Conservation (phyloP, 2,329 filamentous ascomycete genomes). For the Knufia petricola region DNA sequence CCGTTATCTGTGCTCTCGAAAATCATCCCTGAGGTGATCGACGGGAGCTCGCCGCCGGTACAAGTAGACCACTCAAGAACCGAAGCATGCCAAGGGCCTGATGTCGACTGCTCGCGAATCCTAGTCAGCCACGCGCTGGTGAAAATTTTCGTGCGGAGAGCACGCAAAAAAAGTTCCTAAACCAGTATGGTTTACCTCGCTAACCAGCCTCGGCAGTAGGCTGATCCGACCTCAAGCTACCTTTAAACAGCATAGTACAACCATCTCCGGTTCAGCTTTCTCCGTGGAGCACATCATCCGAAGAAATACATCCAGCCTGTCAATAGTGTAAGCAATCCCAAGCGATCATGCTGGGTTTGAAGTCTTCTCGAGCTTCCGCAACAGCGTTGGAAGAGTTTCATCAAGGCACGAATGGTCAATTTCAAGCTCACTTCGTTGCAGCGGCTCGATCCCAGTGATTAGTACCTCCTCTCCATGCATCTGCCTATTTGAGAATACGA, state of each 20-base stretch:
- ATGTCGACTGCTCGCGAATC: neutral
- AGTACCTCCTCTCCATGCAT: no score
- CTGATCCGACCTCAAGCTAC: slow-evolving; percentile 22
- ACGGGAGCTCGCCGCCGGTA: neutral
- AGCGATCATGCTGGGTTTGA: neutral
- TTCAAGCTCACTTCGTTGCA: no score
- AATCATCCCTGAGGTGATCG: neutral
- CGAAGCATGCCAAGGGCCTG: slow-evolving; percentile 3
- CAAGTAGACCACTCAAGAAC: neutral
- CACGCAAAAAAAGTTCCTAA: slow-evolving; percentile 1
- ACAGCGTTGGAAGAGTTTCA: no score
- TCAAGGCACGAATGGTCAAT: no score
- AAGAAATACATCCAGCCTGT: neutral
- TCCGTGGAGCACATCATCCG: slow-evolving; percentile 16
- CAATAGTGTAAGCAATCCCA: neutral
- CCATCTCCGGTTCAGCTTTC: slow-evolving; percentile 15
- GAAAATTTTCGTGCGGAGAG: slow-evolving; percentile 10
- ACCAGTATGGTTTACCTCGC: slow-evolving; percentile 9
- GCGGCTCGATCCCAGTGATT: no score
- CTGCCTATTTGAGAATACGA: no score
- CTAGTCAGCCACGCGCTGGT: slow-evolving; percentile 3
- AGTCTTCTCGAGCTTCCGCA: no score
- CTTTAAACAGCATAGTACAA: slow-evolving; percentile 17
- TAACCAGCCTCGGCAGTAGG: slow-evolving; percentile 6
- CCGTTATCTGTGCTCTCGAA: neutral